Base-by-base conservation (phyloP, 2,329 filamentous ascomycete genomes). In the Sarocladium strictum region DNA sequence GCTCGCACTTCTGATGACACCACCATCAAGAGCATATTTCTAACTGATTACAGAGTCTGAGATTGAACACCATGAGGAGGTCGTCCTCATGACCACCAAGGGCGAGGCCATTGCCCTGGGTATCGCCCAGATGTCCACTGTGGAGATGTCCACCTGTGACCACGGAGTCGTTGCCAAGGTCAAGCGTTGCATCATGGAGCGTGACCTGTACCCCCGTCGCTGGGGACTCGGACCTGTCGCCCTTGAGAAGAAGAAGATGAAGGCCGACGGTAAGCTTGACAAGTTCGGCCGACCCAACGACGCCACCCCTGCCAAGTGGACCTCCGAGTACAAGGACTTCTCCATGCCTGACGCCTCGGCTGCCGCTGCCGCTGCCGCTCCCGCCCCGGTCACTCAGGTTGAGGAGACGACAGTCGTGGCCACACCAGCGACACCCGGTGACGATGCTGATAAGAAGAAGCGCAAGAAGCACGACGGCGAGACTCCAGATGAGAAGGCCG, bases 151-250 rank as follows among this genome's bases (percentile, higher is more conserved):
- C 27, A 93, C 91, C 32, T 97, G 94, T 74, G 92, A 97, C 69
- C 94, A 99, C 74, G 94, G 94, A 64, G 91, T 97, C 56, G 93
- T 97, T 57, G 94, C 94, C 64, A 97, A 97, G 81, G 90, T 99
- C 70, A 99, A 99, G 86, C 87, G 94, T 65, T 96, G 92, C 74
- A 99, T 99, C 73, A 99, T 99, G 94, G 94, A 99, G 81, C 89
- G 94, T 65, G 94, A 97, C 70, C 81, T 97, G 57, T 99, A 99
- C 81, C 94, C 94, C 60, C 84, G 91, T 71, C 81, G 93, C 79
- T 99, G 94, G 94, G 94, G 94, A 62, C 84, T 97, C 68, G 94
- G 94, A 58, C 93, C 94, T 53, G 86, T 93, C 57, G 94, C 94
- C 51, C 76, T 87, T 50, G 91, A 97, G 81, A 99, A 99, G 86